Evolutionary conservation across 2,329 filamentous ascomycete species (phyloP).

Genomic region (Trichoderma sp.): DNA sequence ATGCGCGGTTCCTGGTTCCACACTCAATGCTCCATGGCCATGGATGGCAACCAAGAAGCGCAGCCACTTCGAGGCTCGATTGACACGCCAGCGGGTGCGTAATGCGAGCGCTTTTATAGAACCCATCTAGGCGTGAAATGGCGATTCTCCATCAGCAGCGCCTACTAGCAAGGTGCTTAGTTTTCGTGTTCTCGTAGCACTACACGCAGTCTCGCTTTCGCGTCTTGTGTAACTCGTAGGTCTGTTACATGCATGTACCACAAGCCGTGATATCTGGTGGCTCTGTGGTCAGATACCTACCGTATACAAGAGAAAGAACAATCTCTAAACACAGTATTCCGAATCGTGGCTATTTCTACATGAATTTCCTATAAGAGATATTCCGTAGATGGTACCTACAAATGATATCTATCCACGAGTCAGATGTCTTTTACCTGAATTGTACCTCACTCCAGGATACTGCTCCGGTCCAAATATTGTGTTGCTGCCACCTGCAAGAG

Average conservation of each 20-base stretch:
- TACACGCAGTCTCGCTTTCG: not conserved
- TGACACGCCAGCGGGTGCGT: conserved; percentile 5
- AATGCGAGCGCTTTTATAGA: not conserved
- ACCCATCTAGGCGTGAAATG: not conserved
- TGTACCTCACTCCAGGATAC: not conserved
- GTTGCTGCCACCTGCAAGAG: not conserved
- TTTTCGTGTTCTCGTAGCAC: not conserved
- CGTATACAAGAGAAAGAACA: not conserved
- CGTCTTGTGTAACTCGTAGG: not conserved
- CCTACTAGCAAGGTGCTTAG: not conserved
- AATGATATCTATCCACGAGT: not conserved
- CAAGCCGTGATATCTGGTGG: not conserved
- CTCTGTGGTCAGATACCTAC: no score
- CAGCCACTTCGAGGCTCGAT: conserved; percentile 13
- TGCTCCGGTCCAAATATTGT: not conserved
- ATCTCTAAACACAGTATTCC: no score
- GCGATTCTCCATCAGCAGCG: no score
- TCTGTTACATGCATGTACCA: not conserved
- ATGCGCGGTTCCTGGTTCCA: conserved; percentile 12
- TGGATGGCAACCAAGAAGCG: conserved; percentile 17
- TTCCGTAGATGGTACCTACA: not conserved
- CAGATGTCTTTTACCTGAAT: not conserved
- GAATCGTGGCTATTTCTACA: no score
- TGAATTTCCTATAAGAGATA: not conserved
- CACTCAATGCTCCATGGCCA: not conserved